Base-by-base conservation (phyloP, 306 rosid species). In the Astragalus glycyphyllos region DNA sequence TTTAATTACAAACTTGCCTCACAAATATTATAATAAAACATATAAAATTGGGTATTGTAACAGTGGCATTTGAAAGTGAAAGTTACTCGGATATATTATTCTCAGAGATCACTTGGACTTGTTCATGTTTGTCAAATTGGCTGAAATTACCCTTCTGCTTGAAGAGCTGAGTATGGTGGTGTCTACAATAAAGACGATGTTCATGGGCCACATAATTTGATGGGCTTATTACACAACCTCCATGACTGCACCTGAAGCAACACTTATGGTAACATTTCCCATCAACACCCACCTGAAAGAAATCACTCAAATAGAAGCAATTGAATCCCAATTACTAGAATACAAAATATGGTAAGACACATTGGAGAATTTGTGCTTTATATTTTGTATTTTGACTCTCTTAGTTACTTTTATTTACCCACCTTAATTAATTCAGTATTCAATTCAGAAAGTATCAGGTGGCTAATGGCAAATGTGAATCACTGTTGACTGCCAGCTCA, bases 141-240 rank as follows among this genome's bases (percentile, higher is more conserved):
- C 91, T 95, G 86, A 91, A 95, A 83, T 91, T 84, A 5, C 99
- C 99, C 79, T 91, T 95, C 65, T 83, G 86, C 84, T 82, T 95
- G 86, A 91, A 95, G 71, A 95, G 91, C 72, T 95, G 99, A 79
- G 79, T 82, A 53, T 91, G 96, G 80, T 95, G 99, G 57, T 91
- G 97, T 85, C 80, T 91, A 45, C 99, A 95, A 67, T 95, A 95
- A 32, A 95, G 84, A 66, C 77, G 87, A 44, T 89, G 95, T 73
- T 95, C 96, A 15, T 91, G 99, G 3, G 99, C 91, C 35, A 91
- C 85, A 68, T 91, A 95, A 77, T 86, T 95, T 66, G 99, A 95
- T 47, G 97, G 97, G 77, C 92, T 91, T 15, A 95, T 91, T 49
- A 89, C 75, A 73, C 99, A 91, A 14, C 97, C 96, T 58, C 97